Percentiles rank a stretch among this genome's conserved stretches.
These are phyloP conservation scores for Kickxella alabastrina DNA, from an alignment of 192 early-diverging fungal species.

Conservation along the genomic window DNA sequence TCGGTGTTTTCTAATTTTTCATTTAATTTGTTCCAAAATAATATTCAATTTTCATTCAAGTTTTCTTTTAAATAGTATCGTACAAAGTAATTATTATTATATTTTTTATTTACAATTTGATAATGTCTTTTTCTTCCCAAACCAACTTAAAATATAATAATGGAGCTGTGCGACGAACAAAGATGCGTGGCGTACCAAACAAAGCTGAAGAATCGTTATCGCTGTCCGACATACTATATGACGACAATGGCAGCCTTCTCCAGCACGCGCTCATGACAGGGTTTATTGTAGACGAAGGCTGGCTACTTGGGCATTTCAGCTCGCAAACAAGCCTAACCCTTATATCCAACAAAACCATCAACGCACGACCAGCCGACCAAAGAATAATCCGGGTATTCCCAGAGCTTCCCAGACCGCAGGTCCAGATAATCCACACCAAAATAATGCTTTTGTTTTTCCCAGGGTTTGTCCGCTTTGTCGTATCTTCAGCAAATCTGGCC, in stretches of 20 bases:
- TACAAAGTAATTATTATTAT: too few species aligned
- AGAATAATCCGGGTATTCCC: not conserved
- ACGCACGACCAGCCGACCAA: not conserved
- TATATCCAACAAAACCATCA: slow-evolving; percentile 1
- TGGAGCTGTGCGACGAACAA: slow-evolving; percentile 17
- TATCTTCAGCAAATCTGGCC: slow-evolving; percentile 17
- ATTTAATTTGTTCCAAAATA: too few species aligned
- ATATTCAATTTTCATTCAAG: too few species aligned
- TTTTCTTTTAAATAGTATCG: too few species aligned
- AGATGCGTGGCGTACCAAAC: not conserved
- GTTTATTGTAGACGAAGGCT: slow-evolving; percentile 17
- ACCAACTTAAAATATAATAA: not conserved
- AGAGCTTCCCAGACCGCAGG: slow-evolving; percentile 7
- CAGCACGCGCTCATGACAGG: slow-evolving; percentile 15
- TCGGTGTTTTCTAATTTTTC: too few species aligned
- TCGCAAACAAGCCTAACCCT: slow-evolving; percentile 3
- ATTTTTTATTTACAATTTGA: not conserved
- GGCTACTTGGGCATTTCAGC: slow-evolving; percentile 13
- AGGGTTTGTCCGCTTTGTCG: slow-evolving; percentile 12
- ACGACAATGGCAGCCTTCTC: too few species aligned
- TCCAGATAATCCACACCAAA: slow-evolving; percentile 36
- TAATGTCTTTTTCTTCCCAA: not conserved
- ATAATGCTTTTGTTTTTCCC: slow-evolving; percentile 24
- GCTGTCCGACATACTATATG: slow-evolving; percentile 11
- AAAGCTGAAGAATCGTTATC: slow-evolving; percentile 1